These are phyloP conservation scores for Ophiosphaerella herpotricha DNA, from an alignment of 2,329 filamentous ascomycete genomes.

Conservation along the genomic window DNA sequence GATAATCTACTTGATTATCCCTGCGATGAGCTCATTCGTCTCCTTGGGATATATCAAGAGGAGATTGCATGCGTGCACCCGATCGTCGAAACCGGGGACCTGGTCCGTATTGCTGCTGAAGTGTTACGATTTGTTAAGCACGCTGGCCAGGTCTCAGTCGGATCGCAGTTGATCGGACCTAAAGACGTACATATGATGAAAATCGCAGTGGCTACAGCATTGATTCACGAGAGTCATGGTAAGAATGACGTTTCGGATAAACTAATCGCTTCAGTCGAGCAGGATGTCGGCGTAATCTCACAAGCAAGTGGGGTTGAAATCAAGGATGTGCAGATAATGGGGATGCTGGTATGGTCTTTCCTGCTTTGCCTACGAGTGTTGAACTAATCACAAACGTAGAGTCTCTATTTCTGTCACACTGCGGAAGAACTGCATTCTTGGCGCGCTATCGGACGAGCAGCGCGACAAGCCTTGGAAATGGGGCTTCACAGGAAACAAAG, in stretches of 20 bases:
- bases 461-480: slow-evolving; percentile 24
- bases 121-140: slow-evolving; percentile 9
- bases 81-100: slow-evolving; percentile 17
- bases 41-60: slow-evolving; percentile 22
- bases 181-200: slow-evolving; percentile 22
- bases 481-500: slow-evolving; percentile 25
- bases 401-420: slow-evolving; percentile 25
- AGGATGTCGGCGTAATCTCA: slow-evolving; percentile 18
- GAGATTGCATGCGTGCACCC: slow-evolving; percentile 22
- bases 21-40: slow-evolving; percentile 9
- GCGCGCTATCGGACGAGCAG: slow-evolving; percentile 24
- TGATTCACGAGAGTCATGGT: slow-evolving; percentile 19
- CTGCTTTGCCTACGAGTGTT: not conserved
- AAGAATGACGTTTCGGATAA: slow-evolving; percentile 16
- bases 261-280: slow-evolving; percentile 18
- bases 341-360: slow-evolving; percentile 15
- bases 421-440: slow-evolving; percentile 25
- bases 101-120: slow-evolving; percentile 8
- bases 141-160: not conserved
- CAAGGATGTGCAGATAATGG: slow-evolving; percentile 27
- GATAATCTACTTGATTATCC: slow-evolving; percentile 13
- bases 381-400: slow-evolving; percentile 3
- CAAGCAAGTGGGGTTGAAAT: slow-evolving; percentile 15
- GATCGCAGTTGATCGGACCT: not conserved
- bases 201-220: slow-evolving; percentile 21